phyloP scores from a whole-genome alignment of 495 filamentous ascomycete species.

The Aspergillus sclerotiicarbonarius region DNA sequence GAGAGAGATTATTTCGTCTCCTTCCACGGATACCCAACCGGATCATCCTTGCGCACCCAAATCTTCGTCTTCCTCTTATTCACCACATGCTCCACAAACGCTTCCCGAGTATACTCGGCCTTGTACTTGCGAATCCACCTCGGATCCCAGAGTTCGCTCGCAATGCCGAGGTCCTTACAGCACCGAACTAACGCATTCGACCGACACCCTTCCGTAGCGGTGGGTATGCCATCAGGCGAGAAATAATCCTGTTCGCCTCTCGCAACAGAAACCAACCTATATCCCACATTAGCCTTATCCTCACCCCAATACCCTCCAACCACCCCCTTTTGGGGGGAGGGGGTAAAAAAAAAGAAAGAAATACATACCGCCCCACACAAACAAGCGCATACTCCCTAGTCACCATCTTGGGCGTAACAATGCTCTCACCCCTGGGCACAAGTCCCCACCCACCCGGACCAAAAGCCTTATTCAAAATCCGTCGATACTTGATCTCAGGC shows the following conservation, averaged over 20 bases:
- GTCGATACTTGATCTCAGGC: slow-evolving; percentile 96
- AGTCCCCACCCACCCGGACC: slow-evolving; percentile 95
- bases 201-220: slow-evolving; percentile 93
- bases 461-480: slow-evolving; percentile 88
- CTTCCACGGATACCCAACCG: slow-evolving; percentile 76
- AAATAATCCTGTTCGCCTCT: slow-evolving; percentile 97
- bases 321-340: too few species aligned
- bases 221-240: slow-evolving; percentile 87
- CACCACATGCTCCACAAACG: slow-evolving; percentile 75
- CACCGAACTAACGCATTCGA: slow-evolving; percentile 95
- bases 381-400: slow-evolving; percentile 95
- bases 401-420: slow-evolving; percentile 81
- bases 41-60: slow-evolving; percentile 82
- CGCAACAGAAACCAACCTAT: slow-evolving; percentile 83
- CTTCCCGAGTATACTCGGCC: slow-evolving; percentile 68
- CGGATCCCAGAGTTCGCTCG: slow-evolving; percentile 95
- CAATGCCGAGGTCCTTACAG: slow-evolving; percentile 96
- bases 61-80: slow-evolving; percentile 88
- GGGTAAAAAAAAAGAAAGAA: slow-evolving; percentile 6
- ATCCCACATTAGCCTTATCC: not conserved
- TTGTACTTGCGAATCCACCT: slow-evolving; percentile 76
- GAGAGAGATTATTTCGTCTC: slow-evolving; percentile 37
- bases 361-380: slow-evolving; percentile 77
- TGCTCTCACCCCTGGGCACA: slow-evolving; percentile 84
- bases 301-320: too few species aligned